Evolutionary conservation across 2,329 filamentous ascomycete species (phyloP).

Genomic region (Aspergillus ustus): DNA sequence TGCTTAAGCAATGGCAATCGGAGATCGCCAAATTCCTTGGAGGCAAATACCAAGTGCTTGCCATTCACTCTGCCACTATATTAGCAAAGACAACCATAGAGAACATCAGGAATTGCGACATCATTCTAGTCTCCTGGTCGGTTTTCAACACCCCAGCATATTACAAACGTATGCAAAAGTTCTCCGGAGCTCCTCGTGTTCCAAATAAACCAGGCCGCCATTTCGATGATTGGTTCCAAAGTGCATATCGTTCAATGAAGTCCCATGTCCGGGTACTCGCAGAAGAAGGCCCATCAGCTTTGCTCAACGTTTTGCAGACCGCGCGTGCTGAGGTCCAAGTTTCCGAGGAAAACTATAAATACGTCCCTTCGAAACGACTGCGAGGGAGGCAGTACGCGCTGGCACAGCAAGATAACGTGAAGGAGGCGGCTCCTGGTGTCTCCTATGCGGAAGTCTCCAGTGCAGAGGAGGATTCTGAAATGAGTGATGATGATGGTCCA

Average conservation of each 20-base stretch:
- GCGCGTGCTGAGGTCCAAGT: slow-evolving; percentile 39
- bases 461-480: slow-evolving; percentile 21
- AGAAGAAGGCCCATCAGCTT: slow-evolving; percentile 32
- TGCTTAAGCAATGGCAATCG: slow-evolving; percentile 62
- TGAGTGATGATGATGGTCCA: slow-evolving; percentile 15
- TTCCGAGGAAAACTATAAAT: slow-evolving; percentile 43
- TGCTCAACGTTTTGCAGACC: slow-evolving; percentile 36
- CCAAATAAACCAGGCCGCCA: slow-evolving; percentile 50
- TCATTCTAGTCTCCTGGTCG: slow-evolving; percentile 60
- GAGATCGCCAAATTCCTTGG: slow-evolving; percentile 60
- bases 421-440: not conserved
- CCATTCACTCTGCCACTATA: slow-evolving; percentile 46
- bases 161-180: slow-evolving; percentile 53
- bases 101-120: slow-evolving; percentile 54
- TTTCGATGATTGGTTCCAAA: slow-evolving; percentile 59
- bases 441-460: slow-evolving; percentile 25
- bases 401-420: slow-evolving; percentile 17
- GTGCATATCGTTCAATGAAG: slow-evolving; percentile 48
- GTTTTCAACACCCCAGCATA: slow-evolving; percentile 56
- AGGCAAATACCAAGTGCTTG: slow-evolving; percentile 48
- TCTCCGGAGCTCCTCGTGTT: slow-evolving; percentile 53
- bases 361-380: slow-evolving; percentile 40
- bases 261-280: slow-evolving; percentile 46
- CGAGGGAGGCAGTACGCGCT: slow-evolving; percentile 34
- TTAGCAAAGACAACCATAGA: slow-evolving; percentile 50